Conservation (phyloP, 2,329 filamentous ascomycete genomes). For the Penicillium fuscoglaucum region DNA sequence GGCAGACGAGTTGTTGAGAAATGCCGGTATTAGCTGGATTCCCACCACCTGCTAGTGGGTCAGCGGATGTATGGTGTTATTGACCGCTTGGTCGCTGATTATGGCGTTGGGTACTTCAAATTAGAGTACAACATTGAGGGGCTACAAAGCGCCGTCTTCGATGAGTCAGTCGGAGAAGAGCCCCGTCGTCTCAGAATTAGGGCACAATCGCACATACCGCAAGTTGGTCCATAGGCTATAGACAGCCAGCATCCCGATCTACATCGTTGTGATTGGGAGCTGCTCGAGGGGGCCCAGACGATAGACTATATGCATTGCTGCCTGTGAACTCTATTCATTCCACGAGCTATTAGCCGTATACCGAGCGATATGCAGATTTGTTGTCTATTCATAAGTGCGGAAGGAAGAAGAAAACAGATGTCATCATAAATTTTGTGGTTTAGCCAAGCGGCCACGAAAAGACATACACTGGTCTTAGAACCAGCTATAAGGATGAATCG, state of each 20-base stretch:
- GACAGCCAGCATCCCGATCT: background rate
- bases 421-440: background rate
- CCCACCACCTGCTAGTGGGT: background rate
- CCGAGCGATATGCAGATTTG: background rate
- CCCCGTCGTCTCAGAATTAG: no score
- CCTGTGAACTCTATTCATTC: background rate
- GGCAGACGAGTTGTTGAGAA: background rate
- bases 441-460: constrained; percentile 5
- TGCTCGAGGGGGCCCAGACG: no score
- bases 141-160: background rate
- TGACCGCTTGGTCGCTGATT: background rate
- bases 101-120: background rate
- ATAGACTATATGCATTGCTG: background rate
- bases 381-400: no score
- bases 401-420: background rate
- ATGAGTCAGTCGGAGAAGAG: background rate
- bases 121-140: background rate
- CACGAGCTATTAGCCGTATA: background rate
- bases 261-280: background rate
- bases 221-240: background rate
- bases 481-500: constrained; percentile 15
- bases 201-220: background rate
- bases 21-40: background rate
- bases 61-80: background rate
- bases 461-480: constrained; percentile 26